Percentiles rank a stretch among this genome's conserved stretches.
Evolutionary conservation across 441 rosid genomes (phyloP).

Genomic region (Populus hybrid): DNA sequence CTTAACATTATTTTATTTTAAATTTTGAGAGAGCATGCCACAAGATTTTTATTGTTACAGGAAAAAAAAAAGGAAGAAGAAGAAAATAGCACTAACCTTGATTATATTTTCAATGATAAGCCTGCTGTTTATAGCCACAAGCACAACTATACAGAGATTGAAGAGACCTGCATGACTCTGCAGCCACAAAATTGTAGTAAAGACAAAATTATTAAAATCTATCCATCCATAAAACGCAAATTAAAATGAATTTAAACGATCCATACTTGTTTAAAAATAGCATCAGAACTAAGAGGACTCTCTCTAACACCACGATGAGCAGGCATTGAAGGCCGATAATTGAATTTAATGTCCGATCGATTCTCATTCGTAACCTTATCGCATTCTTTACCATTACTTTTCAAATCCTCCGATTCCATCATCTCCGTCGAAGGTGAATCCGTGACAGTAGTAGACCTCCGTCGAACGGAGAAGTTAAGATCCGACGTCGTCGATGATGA

Average conservation of each 20-base stretch:
- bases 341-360: conserved; percentile 36
- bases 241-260: neutral
- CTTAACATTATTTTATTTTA: neutral
- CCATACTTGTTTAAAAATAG: conserved; percentile 81
- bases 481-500: conserved; percentile 20
- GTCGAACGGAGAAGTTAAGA: conserved; percentile 36
- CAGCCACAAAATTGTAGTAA: neutral
- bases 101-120: conserved; percentile 92
- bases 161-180: conserved; percentile 99
- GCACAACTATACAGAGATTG: conserved; percentile 95
- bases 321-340: conserved; percentile 77
- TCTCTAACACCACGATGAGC: conserved; percentile 78
- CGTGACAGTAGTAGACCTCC: conserved; percentile 29
- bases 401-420: conserved; percentile 1
- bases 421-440: conserved; percentile 5
- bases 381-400: neutral
- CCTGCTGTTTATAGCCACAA: conserved; percentile 94
- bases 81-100: conserved; percentile 55
- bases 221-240: neutral
- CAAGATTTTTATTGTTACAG: neutral
- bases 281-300: conserved; percentile 96
- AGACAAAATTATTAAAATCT: neutral
- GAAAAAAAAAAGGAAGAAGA: neutral
- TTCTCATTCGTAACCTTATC: conserved; percentile 23
- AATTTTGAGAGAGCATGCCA: too few species aligned